Evolutionary conservation across 495 filamentous ascomycete species (phyloP).

Genomic region (Penicillium diatomitis): DNA sequence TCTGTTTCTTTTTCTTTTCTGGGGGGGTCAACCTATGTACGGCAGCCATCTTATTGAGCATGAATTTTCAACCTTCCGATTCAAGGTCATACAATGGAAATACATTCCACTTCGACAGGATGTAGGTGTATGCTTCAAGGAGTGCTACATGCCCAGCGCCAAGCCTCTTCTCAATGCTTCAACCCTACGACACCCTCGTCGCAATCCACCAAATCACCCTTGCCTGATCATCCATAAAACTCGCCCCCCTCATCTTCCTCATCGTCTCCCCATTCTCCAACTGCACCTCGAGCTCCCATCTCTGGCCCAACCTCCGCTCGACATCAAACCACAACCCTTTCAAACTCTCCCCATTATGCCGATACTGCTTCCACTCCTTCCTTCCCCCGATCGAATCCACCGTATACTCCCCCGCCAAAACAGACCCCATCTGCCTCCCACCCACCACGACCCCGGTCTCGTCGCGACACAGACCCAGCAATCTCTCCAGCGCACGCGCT

Average conservation of each 20-base stretch:
- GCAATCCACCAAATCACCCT: background rate
- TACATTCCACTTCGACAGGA: too few species aligned
- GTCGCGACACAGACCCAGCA: conserved; percentile 24
- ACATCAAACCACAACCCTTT: conserved; percentile 39
- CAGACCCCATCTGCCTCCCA: conserved; percentile 35
- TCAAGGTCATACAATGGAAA: too few species aligned
- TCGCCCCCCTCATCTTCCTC: background rate
- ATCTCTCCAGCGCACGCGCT: conserved; percentile 19
- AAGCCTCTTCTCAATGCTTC: too few species aligned
- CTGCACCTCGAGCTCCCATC: conserved; percentile 26
- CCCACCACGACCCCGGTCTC: conserved; percentile 26
- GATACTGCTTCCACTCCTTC: conserved; percentile 13
- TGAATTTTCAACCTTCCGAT: too few species aligned
- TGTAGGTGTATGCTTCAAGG: too few species aligned
- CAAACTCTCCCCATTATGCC: conserved; percentile 33
- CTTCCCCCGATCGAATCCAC: conserved; percentile 7
- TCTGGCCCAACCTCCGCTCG: conserved; percentile 28
- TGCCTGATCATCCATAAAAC: background rate
- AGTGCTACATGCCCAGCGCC: too few species aligned
- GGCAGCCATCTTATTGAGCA: too few species aligned
- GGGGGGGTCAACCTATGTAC: too few species aligned
- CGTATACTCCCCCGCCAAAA: conserved; percentile 12
- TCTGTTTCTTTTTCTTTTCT: too few species aligned
- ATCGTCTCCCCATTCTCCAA: background rate
- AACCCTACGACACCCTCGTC: background rate